Evolutionary conservation across 805 yeast species (phyloP).

Genomic region (Pichia eremophila): DNA sequence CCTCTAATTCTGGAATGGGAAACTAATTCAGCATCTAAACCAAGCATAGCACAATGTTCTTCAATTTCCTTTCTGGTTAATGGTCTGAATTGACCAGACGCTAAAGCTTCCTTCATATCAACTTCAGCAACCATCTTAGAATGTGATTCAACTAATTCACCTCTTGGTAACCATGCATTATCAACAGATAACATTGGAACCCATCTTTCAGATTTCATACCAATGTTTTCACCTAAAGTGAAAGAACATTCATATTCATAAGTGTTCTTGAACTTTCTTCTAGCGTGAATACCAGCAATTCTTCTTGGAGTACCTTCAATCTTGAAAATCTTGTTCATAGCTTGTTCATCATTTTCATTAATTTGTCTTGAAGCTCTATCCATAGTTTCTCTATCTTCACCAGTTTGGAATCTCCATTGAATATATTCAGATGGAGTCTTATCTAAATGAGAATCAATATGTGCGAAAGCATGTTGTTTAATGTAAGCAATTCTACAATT

Average conservation of each 20-base stretch:
- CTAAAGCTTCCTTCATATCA: slow-evolving; percentile 99
- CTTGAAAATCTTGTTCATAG: slow-evolving; percentile 99
- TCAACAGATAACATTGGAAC: slow-evolving; percentile 99
- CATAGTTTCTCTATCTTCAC: slow-evolving; percentile 99
- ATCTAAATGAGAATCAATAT: slow-evolving; percentile 97
- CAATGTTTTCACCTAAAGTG: slow-evolving; percentile 96
- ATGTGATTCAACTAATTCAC: slow-evolving; percentile 94
- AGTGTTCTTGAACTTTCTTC: slow-evolving; percentile 99
- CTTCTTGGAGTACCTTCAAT: slow-evolving; percentile 98
- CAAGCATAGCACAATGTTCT: slow-evolving; percentile 96
- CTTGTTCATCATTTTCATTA: slow-evolving; percentile 92
- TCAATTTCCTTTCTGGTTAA: slow-evolving; percentile 99
- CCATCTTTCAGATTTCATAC: slow-evolving; percentile 99
- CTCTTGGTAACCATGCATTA: slow-evolving; percentile 99
- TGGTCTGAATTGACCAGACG: slow-evolving; percentile 99
- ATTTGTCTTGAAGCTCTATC: slow-evolving; percentile 99
- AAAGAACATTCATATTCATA: slow-evolving; percentile 99
- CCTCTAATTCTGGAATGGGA: slow-evolving; percentile 99
- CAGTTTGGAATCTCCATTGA: slow-evolving; percentile 99
- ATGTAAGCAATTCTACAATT: slow-evolving; percentile 99
- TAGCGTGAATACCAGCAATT: slow-evolving; percentile 84
- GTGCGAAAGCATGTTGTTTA: slow-evolving; percentile 99
- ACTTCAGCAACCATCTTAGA: slow-evolving; percentile 99
- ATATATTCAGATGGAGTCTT: slow-evolving; percentile 99
- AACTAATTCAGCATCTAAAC: slow-evolving; percentile 97